phyloP scores from a whole-genome alignment of 805 yeast species.

The Kuraishia floccosa region DNA sequence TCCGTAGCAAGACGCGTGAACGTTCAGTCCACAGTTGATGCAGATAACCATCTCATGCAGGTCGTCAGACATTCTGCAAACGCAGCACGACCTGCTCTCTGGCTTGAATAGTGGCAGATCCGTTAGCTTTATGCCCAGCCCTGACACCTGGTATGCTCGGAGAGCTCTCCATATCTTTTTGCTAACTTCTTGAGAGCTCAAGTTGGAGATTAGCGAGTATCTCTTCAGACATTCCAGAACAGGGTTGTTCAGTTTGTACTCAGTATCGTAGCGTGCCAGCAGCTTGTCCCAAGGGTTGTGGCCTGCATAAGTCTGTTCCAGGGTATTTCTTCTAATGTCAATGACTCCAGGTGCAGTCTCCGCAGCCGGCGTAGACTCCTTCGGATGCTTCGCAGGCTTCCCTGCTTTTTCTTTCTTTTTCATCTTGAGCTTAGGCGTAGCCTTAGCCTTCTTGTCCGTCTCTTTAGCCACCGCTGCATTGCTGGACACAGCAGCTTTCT shows the following conservation, averaged over 20 bases:
- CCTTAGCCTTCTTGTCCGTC: not conserved
- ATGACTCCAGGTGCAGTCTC: not conserved
- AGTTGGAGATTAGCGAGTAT: not conserved
- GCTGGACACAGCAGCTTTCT: not conserved
- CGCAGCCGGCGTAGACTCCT: not conserved
- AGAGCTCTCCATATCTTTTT: too few relatives aligned
- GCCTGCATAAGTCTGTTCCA: too few relatives aligned
- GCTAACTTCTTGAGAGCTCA: not conserved
- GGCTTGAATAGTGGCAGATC: slow-evolving; percentile 10
- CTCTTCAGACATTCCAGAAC: slow-evolving; percentile 1
- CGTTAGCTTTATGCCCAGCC: not conserved
- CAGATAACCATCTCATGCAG: slow-evolving; percentile 39
- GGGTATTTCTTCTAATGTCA: too few relatives aligned
- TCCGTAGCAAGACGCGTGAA: slow-evolving; percentile 68
- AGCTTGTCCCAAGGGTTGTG: slow-evolving; percentile 3
- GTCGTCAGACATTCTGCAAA: slow-evolving; percentile 35
- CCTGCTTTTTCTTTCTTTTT: not conserved
- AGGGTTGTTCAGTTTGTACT: slow-evolving; percentile 13
- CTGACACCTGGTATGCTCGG: not conserved
- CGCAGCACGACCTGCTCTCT: slow-evolving; percentile 34
- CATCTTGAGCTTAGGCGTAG: not conserved
- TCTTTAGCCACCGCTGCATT: not conserved
- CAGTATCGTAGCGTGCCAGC: slow-evolving; percentile 12
- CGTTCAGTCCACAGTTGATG: slow-evolving; percentile 53
- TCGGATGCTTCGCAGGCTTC: not conserved